Base-by-base conservation (phyloP, 768 basidiomycete genomes). In the Mycena olivaceomarginata region DNA sequence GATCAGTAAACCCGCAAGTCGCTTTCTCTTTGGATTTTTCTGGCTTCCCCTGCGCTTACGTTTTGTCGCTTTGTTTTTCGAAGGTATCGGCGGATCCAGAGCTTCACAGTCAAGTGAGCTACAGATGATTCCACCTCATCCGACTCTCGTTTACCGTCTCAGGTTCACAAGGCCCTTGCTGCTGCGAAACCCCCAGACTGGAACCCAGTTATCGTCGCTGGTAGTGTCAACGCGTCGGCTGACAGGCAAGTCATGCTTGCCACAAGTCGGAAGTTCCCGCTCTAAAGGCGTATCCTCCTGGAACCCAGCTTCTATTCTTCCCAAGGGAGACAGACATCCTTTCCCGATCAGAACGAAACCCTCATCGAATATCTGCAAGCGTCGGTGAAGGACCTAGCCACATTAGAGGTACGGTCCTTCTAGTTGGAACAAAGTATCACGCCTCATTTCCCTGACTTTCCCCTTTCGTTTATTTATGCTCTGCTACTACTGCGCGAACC, bases 241-340 rank as follows among this genome's bases (percentile, higher is more conserved):
- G 96, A 97, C 84, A 95, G 94, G 94, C 94, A 80, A 67, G 82
- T 65, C 20, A 67, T 75, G 20, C 63, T 45, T 71, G 31, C 45
- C 43, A 41, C 62, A 31, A 31, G 31, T 31, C 62, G 22, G 15
- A 16, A 10, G 6, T 62, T 70, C 57, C 69, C 53, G 53, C 37
- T 70, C 70, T 72, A 70, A 67, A 56, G 16, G 60, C 45, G 43
- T 72, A 56, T 72, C 56, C 46, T n/a, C 74, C 70, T 63, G 15
- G 39, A 78, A 75, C 77, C 22, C 77, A 96, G 95, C 82, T 96
- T 96, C 86, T 96, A 96, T 86, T 95, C 95, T 65, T 96, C 95
- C 15, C 96, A 96, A 86, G 96, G 96, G 60, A 90, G 96, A 78
- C 92, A 93, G 80, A 96, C 95, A 4, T 94, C 94, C 6, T 96